A percentile compares a stretch with the other conserved stretches of the same genome.
Conservation (phyloP, 1,284 basidiomycete species). For the Trametes sp. region DNA sequence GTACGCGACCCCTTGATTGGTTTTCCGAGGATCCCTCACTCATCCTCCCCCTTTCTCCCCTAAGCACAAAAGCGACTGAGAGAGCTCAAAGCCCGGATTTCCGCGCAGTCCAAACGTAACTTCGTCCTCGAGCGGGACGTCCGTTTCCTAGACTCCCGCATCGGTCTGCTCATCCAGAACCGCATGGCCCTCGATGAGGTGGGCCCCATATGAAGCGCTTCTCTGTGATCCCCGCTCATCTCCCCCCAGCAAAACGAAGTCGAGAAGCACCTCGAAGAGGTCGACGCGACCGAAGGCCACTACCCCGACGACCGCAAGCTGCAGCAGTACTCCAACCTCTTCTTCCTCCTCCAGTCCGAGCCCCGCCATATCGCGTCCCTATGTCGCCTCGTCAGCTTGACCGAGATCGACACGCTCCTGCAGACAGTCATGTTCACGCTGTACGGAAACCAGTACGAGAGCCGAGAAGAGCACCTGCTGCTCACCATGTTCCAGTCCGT, state of each 20-base stretch:
- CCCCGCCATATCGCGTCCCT: conserved; percentile 96
- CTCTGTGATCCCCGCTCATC: conserved; percentile 16
- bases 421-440: conserved; percentile 99
- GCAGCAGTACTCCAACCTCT: conserved; percentile 97
- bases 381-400: conserved; percentile 95
- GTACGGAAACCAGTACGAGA: conserved; percentile 99
- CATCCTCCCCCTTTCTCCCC: conserved; percentile 2
- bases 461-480: conserved; percentile 96
- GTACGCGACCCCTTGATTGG: conserved; percentile 53
- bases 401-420: conserved; percentile 97
- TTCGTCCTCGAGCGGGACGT: conserved; percentile 99
- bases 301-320: conserved; percentile 94
- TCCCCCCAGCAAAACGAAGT: conserved; percentile 85
- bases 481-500: conserved; percentile 99
- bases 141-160: conserved; percentile 96
- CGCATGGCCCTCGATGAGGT: conserved; percentile 97
- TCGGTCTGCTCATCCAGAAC: conserved; percentile 98
- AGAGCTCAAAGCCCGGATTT: conserved; percentile 97
- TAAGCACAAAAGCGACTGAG: conserved; percentile 92
- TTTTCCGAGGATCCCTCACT: conserved; percentile 1
- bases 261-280: conserved; percentile 93
- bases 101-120: conserved; percentile 98
- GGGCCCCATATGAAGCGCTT: conserved; percentile 37
- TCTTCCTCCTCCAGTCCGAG: conserved; percentile 98
- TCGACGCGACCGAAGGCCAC: conserved; percentile 88